Percentiles rank a stretch among this genome's conserved stretches.
Evolutionary conservation across 495 filamentous ascomycete genomes (phyloP).

Genomic region (Penicillium goetzii): DNA sequence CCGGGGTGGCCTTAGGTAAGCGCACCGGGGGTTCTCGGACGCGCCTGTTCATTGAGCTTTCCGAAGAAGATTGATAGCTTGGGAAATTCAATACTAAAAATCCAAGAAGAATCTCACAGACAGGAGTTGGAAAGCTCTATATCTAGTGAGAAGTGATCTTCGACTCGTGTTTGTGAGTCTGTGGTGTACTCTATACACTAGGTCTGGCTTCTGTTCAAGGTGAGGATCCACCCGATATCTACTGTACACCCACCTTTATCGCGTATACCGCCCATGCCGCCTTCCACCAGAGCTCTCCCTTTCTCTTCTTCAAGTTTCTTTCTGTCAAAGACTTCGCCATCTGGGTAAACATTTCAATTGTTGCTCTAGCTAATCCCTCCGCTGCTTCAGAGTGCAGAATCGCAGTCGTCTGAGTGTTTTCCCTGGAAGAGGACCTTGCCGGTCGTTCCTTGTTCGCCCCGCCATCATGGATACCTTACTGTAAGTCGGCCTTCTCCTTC

Average conservation of each 20-base stretch:
- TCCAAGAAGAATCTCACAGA: background rate
- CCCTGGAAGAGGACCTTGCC: background rate
- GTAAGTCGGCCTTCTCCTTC: constrained; percentile 52
- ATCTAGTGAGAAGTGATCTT: background rate
- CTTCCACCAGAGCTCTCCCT: constrained; percentile 5
- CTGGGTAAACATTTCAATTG: background rate
- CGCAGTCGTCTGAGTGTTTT: background rate
- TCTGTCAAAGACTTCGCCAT: constrained; percentile 3
- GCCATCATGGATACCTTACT: constrained; percentile 75
- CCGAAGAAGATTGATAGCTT: background rate
- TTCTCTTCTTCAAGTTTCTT: constrained; percentile 7
- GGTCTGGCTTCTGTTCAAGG: background rate
- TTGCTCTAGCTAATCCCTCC: background rate
- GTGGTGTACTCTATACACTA: background rate
- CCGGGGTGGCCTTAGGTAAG: constrained; percentile 35
- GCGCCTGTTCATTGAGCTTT: background rate
- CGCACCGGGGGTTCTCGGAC: constrained; percentile 31
- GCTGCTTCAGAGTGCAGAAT: background rate
- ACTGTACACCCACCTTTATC: constrained; percentile 26
- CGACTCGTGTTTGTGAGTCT: background rate
- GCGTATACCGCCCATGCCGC: constrained; percentile 26
- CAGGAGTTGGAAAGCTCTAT: background rate
- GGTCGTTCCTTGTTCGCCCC: constrained; percentile 18
- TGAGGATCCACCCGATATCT: constrained; percentile 30
- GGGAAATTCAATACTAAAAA: background rate